Base-by-base conservation (phyloP, 2,329 filamentous ascomycete genomes). In the Bipolaris oryzae region DNA sequence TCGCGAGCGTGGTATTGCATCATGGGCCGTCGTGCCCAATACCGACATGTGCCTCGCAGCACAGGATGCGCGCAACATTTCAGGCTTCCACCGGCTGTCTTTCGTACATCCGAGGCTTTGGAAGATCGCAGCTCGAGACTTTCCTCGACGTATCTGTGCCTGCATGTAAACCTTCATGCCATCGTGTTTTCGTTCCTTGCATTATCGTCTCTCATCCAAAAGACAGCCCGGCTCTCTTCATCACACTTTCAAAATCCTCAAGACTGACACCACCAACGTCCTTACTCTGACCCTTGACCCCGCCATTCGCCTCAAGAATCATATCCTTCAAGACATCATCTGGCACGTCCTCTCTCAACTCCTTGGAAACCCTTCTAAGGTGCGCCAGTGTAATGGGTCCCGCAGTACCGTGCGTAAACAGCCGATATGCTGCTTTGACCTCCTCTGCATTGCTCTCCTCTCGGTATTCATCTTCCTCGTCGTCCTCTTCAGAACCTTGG, bases 271-370 rank as follows among this genome's bases (percentile, higher is more conserved):
- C 91, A 54, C 81, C 84, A 23, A 64, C 56, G 45, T 74, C 85
- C 10, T 90, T 84, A 15, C 89, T 88, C 3, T 69, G 68, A 5
- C 65, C 67, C 47, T 70, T 70, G 23, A 84, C 86, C 1, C 91
- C 92, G 2, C 90, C 91, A 76, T 96, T 97, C 46, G 94, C 95
- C 81, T 98, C 94, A 46, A 92, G 80, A 55, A 99, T 89, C 95
- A 99, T 99, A 79, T 97, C 92, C 78, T 86, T 87, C 71, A 99
- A 79, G 71, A 96, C 78, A 46, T 91, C 88, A 69, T 98, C 95
- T 57, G 86, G 85, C 21, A 96, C 88, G 49, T 88, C 91, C 77
- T 96, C 92, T 77, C 92, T 91, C 68, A 99, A 78, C 67, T 91
- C 85, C 65, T 85, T 87, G 39, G 93, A 92, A 51, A 97, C 88